phyloP scores from a whole-genome alignment of 164 flowering plant genomes.

The Stephania yunnanensis region DNA sequence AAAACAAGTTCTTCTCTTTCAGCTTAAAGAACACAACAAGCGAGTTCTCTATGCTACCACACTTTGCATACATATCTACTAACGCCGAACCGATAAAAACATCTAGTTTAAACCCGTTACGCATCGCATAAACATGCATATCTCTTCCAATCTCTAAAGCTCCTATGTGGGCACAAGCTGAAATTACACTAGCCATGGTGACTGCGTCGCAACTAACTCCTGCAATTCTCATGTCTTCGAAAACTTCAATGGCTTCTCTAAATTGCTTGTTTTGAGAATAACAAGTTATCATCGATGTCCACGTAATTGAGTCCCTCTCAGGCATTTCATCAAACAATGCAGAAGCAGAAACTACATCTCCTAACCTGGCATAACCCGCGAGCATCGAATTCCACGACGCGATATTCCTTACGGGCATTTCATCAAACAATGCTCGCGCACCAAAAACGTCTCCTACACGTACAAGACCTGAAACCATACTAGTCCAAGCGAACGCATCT shows the following conservation, averaged over 20 bases:
- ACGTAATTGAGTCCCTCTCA: conserved; percentile 59
- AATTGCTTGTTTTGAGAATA: conserved; percentile 51
- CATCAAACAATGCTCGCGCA: conserved; percentile 32
- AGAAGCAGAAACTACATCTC: conserved; percentile 48
- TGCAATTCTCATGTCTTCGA: conserved; percentile 40
- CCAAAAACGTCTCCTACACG: conserved; percentile 16
- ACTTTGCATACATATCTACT: conserved; percentile 84
- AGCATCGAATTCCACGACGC: conserved; percentile 75
- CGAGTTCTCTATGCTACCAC: conserved; percentile 63
- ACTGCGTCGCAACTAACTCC: conserved; percentile 55
- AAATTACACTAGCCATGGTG: conserved; percentile 58
- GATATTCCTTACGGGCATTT: conserved; percentile 54
- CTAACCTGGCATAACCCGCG: conserved; percentile 55
- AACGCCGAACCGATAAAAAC: conserved; percentile 71
- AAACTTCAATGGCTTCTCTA: conserved; percentile 44
- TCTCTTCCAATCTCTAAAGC: conserved; percentile 31
- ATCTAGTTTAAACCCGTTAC: conserved; percentile 42
- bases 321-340: conserved; percentile 49
- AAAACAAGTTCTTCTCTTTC: conserved; percentile 55
- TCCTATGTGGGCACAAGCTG: conserved; percentile 85
- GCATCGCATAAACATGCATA: conserved; percentile 20
- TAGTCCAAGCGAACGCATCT: conserved; percentile 65
- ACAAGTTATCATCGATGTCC: conserved; percentile 80
- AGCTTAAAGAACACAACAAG: conserved; percentile 67
- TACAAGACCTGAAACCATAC: conserved; percentile 45